These are phyloP conservation scores for Kwoniella sp. DNA, from an alignment of 768 basidiomycete genomes.

Conservation along the genomic window DNA sequence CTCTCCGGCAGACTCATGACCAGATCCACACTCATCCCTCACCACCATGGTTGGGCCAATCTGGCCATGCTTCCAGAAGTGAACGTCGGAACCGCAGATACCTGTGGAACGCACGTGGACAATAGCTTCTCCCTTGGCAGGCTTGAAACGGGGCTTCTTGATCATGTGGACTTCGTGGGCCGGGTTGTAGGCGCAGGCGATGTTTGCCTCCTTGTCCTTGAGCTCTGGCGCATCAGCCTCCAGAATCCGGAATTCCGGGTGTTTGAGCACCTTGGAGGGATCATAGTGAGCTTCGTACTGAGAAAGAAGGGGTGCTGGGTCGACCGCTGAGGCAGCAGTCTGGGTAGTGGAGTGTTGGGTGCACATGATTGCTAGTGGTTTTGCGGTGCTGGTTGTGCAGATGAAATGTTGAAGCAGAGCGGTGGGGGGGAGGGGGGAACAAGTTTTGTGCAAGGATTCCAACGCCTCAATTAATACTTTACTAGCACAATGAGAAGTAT, in stretches of 20 bases:
- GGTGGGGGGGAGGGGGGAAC: too few relatives aligned
- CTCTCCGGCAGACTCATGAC: constrained; percentile 57
- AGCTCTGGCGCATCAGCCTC: constrained; percentile 31
- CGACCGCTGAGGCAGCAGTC: constrained; percentile 8
- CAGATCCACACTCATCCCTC: constrained; percentile 51
- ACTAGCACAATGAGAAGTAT: too few relatives aligned
- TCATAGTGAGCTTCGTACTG: constrained; percentile 50
- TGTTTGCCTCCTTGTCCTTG: constrained; percentile 44
- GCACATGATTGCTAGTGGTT: neutral
- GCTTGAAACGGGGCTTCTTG: constrained; percentile 51
- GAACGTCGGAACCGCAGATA: constrained; percentile 57
- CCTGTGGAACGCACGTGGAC: constrained; percentile 57
- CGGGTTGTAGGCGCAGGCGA: constrained; percentile 54
- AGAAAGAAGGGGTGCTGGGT: constrained; percentile 15
- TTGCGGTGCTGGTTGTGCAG: neutral
- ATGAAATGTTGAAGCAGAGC: neutral
- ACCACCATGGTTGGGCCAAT: constrained; percentile 57
- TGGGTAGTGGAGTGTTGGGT: neutral
- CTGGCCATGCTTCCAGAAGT: constrained; percentile 57
- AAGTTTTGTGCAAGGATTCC: too few relatives aligned
- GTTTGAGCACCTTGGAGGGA: constrained; percentile 50
- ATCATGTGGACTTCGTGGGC: constrained; percentile 55
- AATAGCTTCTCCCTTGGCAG: constrained; percentile 47
- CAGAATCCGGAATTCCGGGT: constrained; percentile 54
- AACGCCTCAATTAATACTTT: too few relatives aligned